These are phyloP conservation scores for Amanita polypyramis DNA, from an alignment of 768 basidiomycete species.

Conservation along the genomic window DNA sequence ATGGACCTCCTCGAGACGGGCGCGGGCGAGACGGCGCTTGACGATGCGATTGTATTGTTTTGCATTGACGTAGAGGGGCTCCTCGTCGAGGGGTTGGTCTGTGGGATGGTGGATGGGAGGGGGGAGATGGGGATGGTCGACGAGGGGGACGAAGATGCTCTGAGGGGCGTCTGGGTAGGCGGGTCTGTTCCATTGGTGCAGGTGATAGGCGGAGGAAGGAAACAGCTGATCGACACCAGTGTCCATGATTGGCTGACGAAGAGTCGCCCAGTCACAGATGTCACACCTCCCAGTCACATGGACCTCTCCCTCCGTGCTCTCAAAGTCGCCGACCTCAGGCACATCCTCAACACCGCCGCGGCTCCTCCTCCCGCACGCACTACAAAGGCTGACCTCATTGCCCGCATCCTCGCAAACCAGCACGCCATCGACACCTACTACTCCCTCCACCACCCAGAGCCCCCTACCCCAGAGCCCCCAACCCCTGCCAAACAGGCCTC, in stretches of 20 bases:
- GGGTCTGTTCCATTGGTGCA: constrained; percentile 10
- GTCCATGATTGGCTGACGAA: constrained; percentile 33
- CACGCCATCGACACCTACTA: constrained; percentile 42
- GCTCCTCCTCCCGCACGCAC: constrained; percentile 42
- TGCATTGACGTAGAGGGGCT: constrained; percentile 98
- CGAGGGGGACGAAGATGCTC: constrained; percentile 16
- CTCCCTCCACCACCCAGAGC: constrained; percentile 20
- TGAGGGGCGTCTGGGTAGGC: constrained; percentile 1
- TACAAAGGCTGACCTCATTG: constrained; percentile 59
- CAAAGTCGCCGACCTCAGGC: constrained; percentile 62
- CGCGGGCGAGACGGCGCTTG: constrained; percentile 85
- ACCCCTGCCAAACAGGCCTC: constrained; percentile 13
- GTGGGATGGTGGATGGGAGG: constrained; percentile 14
- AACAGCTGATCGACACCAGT: constrained; percentile 51
- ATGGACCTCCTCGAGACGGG: constrained; percentile 89
- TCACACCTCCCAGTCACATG: constrained; percentile 10
- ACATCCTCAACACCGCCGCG: constrained; percentile 44
- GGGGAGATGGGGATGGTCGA: background rate
- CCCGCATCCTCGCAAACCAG: constrained; percentile 44
- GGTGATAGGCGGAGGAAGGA: constrained; percentile 41
- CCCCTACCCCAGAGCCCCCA: constrained; percentile 14
- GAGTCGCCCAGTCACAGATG: constrained; percentile 1
- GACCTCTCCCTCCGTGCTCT: constrained; percentile 29
- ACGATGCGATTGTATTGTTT: constrained; percentile 99
- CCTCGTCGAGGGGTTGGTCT: constrained; percentile 63